Conservation (phyloP, 306 rosid genomes). For the Albizia julibrissin region DNA sequence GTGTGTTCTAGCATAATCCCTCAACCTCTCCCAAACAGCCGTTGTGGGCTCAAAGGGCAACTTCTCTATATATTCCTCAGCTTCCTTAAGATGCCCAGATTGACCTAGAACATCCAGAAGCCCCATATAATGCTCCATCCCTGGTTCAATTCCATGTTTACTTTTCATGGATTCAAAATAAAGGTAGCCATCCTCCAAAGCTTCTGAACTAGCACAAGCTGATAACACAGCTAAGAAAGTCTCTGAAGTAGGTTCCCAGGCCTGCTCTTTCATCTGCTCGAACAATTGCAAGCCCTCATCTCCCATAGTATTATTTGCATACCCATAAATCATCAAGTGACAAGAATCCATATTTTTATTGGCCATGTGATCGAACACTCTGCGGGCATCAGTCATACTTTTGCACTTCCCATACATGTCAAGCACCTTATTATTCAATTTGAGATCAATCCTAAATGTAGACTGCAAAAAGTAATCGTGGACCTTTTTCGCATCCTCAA, state of each 20-base stretch:
- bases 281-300: conserved; percentile 85
- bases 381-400: conserved; percentile 39
- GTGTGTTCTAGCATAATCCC: neutral
- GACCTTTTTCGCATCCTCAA: conserved; percentile 75
- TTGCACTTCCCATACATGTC: conserved; percentile 72
- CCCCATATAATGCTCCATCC: conserved; percentile 61
- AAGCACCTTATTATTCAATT: conserved; percentile 64
- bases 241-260: conserved; percentile 60
- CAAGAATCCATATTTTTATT: conserved; percentile 70
- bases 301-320: conserved; percentile 62
- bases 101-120: conserved; percentile 78
- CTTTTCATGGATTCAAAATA: conserved; percentile 1
- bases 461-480: conserved; percentile 86
- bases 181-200: conserved; percentile 39
- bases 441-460: conserved; percentile 57
- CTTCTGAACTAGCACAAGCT: conserved; percentile 86
- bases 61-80: conserved; percentile 58
- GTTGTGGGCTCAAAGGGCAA: conserved; percentile 65
- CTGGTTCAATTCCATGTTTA: conserved; percentile 2
- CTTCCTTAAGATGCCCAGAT: conserved; percentile 77
- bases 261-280: conserved; percentile 75
- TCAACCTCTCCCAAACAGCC: conserved; percentile 6
- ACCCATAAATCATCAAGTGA: conserved; percentile 74
- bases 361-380: conserved; percentile 90
- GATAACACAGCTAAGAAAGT: conserved; percentile 70